Base-by-base conservation (phyloP, 83 land plant genomes). In the Larix sibirica region DNA sequence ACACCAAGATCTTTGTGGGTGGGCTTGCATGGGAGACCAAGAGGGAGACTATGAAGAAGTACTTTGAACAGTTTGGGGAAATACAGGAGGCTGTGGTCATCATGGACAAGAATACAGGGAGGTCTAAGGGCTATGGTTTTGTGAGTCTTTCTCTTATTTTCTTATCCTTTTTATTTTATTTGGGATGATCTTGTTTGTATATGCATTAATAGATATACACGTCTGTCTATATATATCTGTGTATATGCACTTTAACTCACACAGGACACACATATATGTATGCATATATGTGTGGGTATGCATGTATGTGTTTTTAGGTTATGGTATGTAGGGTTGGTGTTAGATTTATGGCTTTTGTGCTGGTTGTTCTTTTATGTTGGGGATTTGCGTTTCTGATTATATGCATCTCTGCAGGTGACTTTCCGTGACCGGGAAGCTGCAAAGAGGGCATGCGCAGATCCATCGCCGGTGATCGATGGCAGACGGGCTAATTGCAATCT, bases 71-170 rank as follows among this genome's bases (percentile, higher is more conserved):
- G 86, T 94, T 91, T 78, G 96, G 96, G 33, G 96, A 94, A 71
- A 91, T 93, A 33, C 81, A 90, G 70, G 95, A 93, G 79, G 95
- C 95, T 18, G 95, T 93, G 18, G 92, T 94, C 20, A 94, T 94
- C 83, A 85, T 89, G 21, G 96, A 94, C 84, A 94, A 91, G 87
- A 88, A 86, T 80, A 90, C 96, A 8, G 94, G 94, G n/a, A 81
- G 94, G 80, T 94, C 96, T 81, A 94, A 94, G 78, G 96, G 96
- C 79, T 94, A 94, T 84, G 96, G 96, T 44, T 94, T 94, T 86
- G 96, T 93, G 66, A 86, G 94, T 82, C 18, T 63, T 79, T 66
- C 24, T 24, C 3, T 26, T 65, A 3, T 59, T 12, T 74, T 38
- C 62, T 17, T 33, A 14, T 26, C 36, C 67, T 21, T 81, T 33